phyloP scores from a whole-genome alignment of 2,329 filamentous ascomycete species.

The Zasmidium angulare region DNA sequence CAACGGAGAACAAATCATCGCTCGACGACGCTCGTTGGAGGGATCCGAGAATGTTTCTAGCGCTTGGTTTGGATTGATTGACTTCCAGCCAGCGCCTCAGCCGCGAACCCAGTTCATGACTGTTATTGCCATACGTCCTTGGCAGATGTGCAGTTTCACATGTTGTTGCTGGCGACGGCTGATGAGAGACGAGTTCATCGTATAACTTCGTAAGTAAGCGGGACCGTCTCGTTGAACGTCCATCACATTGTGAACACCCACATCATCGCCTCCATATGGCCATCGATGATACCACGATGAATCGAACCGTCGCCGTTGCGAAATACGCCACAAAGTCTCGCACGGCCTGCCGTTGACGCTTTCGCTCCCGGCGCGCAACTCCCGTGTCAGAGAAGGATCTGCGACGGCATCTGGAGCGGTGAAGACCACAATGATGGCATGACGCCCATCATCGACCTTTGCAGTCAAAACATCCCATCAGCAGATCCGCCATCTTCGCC shows the following conservation, averaged over 20 bases:
- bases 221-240: no score
- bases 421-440: background rate
- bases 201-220: no score
- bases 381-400: background rate
- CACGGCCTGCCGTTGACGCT: constrained; percentile 4
- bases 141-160: background rate
- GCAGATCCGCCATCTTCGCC: background rate
- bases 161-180: background rate
- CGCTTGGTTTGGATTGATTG: constrained; percentile 4
- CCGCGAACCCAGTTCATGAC: constrained; percentile 1
- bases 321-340: constrained; percentile 7
- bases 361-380: background rate
- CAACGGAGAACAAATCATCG: constrained; percentile 9
- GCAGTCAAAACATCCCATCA: background rate
- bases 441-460: background rate
- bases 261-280: background rate
- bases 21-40: background rate
- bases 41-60: constrained; percentile 12
- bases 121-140: background rate
- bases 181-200: background rate
- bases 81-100: constrained; percentile 6
- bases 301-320: background rate
- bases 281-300: background rate
- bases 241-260: no score
- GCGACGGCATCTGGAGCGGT: background rate